Conservation (phyloP, 2,329 filamentous ascomycete species). For the Paracorniculantispora psalliotae region DNA sequence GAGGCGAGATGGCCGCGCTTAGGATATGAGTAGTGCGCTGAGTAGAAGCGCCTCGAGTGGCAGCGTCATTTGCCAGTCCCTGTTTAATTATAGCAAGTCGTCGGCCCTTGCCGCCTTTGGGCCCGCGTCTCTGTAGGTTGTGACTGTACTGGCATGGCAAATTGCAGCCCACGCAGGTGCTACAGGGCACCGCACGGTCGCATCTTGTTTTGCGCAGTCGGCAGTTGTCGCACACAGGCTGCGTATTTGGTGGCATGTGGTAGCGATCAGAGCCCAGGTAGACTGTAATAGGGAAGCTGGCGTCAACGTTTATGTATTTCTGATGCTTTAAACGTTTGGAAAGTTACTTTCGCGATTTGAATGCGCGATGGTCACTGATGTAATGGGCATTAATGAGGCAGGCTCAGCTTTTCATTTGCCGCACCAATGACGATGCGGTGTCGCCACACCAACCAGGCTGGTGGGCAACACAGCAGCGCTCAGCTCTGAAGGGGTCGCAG, state of each 20-base stretch:
- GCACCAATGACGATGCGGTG: neutral
- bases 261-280: neutral
- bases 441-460: neutral
- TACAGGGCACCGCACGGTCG: conserved; percentile 27
- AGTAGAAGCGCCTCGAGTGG: neutral
- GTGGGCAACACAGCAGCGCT: too few species aligned
- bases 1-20: neutral
- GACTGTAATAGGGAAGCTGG: too few species aligned
- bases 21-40: conserved; percentile 2
- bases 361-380: neutral
- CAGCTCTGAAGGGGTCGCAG: too few species aligned
- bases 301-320: too few species aligned
- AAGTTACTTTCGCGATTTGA: too few species aligned
- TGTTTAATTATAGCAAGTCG: conserved; percentile 25
- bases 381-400: neutral
- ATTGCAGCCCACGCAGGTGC: conserved; percentile 23
- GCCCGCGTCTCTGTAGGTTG: conserved; percentile 25
- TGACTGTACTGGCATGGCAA: conserved; percentile 28
- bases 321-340: too few species aligned
- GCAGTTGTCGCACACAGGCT: conserved; percentile 10
- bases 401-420: neutral
- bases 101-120: conserved; percentile 25
- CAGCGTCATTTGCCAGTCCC: conserved; percentile 16
- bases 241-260: conserved; percentile 3
- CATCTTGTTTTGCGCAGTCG: conserved; percentile 28